Percentiles rank a stretch among this genome's conserved stretches.
These are phyloP conservation scores for Tylopilus sp. DNA, from an alignment of 768 basidiomycete genomes.

Conservation along the genomic window DNA sequence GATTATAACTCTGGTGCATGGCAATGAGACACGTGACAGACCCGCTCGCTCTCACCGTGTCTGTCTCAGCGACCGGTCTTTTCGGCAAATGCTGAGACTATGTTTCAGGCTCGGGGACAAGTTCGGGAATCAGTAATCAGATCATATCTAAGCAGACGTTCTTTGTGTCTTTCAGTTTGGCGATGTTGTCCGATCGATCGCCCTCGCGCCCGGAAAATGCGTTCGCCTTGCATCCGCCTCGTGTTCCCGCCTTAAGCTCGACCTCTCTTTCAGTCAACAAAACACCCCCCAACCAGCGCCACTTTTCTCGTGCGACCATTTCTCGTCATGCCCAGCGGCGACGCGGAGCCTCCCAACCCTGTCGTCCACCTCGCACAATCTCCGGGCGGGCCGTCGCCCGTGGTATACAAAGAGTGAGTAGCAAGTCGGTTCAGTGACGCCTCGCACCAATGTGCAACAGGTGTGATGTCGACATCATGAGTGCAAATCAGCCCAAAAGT, in stretches of 20 bases:
- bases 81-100: too few species aligned
- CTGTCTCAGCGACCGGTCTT: too few species aligned
- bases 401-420: conserved; percentile 12
- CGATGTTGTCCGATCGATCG: too few species aligned
- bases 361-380: conserved; percentile 8
- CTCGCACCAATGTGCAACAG: conserved; percentile 5
- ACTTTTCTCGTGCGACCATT: not conserved
- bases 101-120: too few species aligned
- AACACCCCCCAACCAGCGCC: too few species aligned
- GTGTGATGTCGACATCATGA: not conserved
- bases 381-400: not conserved
- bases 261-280: too few species aligned
- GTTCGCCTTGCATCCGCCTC: conserved; percentile 7
- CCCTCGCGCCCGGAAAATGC: not conserved
- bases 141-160: too few species aligned
- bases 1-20: conserved; percentile 2
- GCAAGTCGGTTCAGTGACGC: not conserved
- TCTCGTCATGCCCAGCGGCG: conserved; percentile 7
- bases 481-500: not conserved
- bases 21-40: not conserved
- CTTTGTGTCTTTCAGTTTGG: too few species aligned
- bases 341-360: not conserved
- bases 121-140: too few species aligned
- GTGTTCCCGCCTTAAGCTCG: too few species aligned
- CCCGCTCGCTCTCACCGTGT: too few species aligned